A percentile compares a stretch with the other conserved stretches of the same genome.
Evolutionary conservation across 163 green algal species (phyloP).

Genomic region (Scenedesmus sp.): DNA sequence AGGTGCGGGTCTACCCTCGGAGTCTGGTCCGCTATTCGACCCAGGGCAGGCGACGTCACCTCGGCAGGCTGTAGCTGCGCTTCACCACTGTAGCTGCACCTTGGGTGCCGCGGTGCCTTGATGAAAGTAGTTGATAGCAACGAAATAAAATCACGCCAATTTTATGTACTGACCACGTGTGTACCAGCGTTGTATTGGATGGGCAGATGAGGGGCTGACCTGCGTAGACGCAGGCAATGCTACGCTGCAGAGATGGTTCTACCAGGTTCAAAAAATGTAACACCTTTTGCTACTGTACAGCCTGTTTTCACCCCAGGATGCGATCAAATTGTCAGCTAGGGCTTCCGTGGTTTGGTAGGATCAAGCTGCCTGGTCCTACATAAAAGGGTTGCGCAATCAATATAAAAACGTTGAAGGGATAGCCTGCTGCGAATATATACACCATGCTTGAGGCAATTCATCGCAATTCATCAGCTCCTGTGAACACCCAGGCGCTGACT

Average conservation of each 20-base stretch:
- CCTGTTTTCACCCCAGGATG: not conserved
- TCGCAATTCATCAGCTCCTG: not conserved
- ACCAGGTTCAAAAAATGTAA: not conserved
- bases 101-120: not conserved
- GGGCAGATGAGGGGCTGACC: not conserved
- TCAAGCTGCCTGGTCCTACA: not conserved
- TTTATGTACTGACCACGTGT: not conserved
- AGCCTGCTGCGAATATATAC: not conserved
- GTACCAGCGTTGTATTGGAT: not conserved
- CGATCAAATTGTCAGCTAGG: not conserved
- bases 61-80: too few relatives aligned
- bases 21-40: too few relatives aligned
- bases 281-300: not conserved
- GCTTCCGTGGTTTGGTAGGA: not conserved
- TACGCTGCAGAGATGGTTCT: not conserved
- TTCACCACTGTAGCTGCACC: too few relatives aligned
- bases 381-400: not conserved
- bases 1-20: too few relatives aligned
- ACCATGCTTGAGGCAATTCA: not conserved
- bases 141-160: too few relatives aligned
- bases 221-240: not conserved
- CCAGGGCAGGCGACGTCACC: too few relatives aligned
- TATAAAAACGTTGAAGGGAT: not conserved
- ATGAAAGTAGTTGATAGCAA: too few relatives aligned
- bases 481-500: constrained; percentile 17